Percentiles rank a stretch among this genome's conserved stretches.
phyloP scores from a whole-genome alignment of 495 filamentous ascomycete species.

The Podospora pseudoanserina region DNA sequence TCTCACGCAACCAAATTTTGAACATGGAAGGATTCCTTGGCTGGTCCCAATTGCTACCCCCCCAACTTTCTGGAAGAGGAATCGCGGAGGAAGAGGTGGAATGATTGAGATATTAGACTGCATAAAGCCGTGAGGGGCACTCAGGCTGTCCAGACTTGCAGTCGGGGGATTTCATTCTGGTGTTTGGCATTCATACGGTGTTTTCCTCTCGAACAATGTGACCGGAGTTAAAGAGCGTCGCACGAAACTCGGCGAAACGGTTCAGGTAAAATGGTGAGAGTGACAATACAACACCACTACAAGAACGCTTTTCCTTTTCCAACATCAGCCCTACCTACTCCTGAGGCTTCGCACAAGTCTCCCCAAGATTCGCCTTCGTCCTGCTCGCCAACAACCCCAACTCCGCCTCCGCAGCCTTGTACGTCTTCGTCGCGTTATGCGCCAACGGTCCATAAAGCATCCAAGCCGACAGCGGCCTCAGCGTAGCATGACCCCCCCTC shows the following conservation, averaged over 20 bases:
- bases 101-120: neutral
- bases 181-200: too few relatives aligned
- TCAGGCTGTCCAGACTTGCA: neutral
- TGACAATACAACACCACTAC: too few relatives aligned
- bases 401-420: conserved; percentile 9
- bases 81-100: neutral
- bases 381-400: conserved; percentile 6
- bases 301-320: neutral
- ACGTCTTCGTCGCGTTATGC: conserved; percentile 9
- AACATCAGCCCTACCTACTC: neutral
- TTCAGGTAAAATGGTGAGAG: too few relatives aligned
- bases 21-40: neutral
- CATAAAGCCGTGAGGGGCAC: neutral
- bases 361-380: conserved; percentile 2
- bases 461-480: conserved; percentile 31
- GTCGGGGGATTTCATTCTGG: neutral
- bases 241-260: too few relatives aligned
- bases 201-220: too few relatives aligned
- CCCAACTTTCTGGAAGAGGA: neutral
- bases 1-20: neutral
- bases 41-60: neutral
- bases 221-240: too few relatives aligned
- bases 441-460: conserved; percentile 29
- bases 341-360: neutral
- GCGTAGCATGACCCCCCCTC: conserved; percentile 17